These are phyloP conservation scores for Taxawa tesnikishii DNA, from an alignment of 2,329 filamentous ascomycete species.

Conservation along the genomic window DNA sequence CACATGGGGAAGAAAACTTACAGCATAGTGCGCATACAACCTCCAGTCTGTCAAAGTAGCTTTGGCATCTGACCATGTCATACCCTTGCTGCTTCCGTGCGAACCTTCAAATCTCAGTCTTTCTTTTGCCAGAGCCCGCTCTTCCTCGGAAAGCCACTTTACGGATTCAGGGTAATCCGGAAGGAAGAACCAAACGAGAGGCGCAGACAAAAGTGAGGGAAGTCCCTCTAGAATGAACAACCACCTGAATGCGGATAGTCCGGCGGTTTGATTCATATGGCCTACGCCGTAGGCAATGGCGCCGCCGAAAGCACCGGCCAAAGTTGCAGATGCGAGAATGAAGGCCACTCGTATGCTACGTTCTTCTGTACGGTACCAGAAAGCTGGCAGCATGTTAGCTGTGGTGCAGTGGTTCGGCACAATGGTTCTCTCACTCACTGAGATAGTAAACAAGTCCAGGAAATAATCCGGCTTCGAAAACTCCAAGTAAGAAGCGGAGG, in stretches of 20 bases:
- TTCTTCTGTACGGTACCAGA: constrained; percentile 45
- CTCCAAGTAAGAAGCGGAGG: constrained; percentile 23
- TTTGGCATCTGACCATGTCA: constrained; percentile 37
- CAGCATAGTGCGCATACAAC: constrained; percentile 38
- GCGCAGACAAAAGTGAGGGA: constrained; percentile 14
- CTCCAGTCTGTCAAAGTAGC: constrained; percentile 37
- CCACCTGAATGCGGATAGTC: constrained; percentile 34
- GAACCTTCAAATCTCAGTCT: constrained; percentile 31
- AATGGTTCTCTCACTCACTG: constrained; percentile 2
- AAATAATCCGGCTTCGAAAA: constrained; percentile 28
- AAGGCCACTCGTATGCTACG: constrained; percentile 46
- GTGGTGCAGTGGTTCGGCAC: not conserved
- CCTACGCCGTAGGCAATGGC: constrained; percentile 41
- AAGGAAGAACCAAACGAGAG: constrained; percentile 14
- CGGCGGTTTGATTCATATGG: constrained; percentile 24
- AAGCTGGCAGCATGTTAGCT: constrained; percentile 20
- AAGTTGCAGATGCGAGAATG: constrained; percentile 42
- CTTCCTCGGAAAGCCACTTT: constrained; percentile 22
- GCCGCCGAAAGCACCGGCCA: constrained; percentile 41
- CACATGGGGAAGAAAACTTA: constrained; percentile 20
- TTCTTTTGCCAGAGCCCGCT: constrained; percentile 29
- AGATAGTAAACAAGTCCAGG: constrained; percentile 15
- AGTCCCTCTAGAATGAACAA: constrained; percentile 33
- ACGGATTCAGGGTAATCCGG: constrained; percentile 17
- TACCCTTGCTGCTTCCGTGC: constrained; percentile 25